These are phyloP conservation scores for Halenospora varia DNA, from an alignment of 495 filamentous ascomycete species.

Conservation along the genomic window DNA sequence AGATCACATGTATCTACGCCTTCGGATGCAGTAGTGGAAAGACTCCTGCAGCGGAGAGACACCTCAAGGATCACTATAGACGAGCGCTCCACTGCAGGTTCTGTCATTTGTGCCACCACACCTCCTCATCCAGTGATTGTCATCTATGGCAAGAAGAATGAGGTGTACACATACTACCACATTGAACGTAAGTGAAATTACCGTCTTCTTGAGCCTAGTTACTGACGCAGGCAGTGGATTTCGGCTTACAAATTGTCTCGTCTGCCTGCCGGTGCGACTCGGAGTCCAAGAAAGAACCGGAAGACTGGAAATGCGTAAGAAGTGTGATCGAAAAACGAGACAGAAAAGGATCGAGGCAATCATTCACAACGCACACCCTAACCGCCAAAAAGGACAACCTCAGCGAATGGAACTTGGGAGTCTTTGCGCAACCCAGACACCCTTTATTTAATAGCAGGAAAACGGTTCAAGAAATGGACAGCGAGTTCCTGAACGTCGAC, in stretches of 20 bases:
- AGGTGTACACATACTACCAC: neutral
- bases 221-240: neutral
- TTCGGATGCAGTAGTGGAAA: neutral
- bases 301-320: no score
- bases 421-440: conserved; percentile 9
- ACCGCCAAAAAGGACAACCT: conserved; percentile 3
- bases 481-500: conserved; percentile 2
- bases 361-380: neutral
- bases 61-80: neutral
- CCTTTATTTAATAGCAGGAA: conserved; percentile 1
- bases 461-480: neutral
- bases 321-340: conserved; percentile 1
- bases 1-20: neutral
- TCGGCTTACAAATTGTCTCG: conserved; percentile 3
- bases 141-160: neutral
- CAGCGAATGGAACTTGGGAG: conserved; percentile 2
- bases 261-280: neutral
- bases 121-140: conserved; percentile 3
- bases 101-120: neutral
- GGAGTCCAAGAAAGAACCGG: no score
- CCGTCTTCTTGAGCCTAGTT: neutral
- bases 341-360: neutral
- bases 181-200: conserved; percentile 6
- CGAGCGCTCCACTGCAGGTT: neutral
- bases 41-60: neutral